Evolutionary conservation across 208 protist species (phyloP).

Genomic region (Crithidia fasciculata): DNA sequence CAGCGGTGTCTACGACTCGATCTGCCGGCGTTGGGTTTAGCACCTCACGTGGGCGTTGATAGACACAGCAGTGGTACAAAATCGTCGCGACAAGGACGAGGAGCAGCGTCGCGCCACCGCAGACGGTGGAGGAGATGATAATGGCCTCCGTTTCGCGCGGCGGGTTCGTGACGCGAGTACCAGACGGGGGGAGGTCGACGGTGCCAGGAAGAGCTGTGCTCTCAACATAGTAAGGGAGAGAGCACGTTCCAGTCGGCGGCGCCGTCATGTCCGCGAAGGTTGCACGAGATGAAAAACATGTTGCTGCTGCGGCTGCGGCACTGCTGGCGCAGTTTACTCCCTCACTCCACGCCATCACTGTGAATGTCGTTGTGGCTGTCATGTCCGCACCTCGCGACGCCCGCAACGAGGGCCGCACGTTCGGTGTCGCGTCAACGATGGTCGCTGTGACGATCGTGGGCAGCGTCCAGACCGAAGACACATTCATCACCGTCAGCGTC

Average conservation of each 20-base stretch:
- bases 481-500: slow-evolving; percentile 16
- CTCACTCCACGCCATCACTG: neutral
- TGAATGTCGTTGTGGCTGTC: slow-evolving; percentile 9
- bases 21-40: slow-evolving; percentile 41
- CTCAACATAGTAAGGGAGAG: no score
- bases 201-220: no score
- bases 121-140: slow-evolving; percentile 36
- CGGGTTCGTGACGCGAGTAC: neutral
- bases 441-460: slow-evolving; percentile 15
- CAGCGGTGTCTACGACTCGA: slow-evolving; percentile 21
- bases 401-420: slow-evolving; percentile 1
- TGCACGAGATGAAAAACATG: slow-evolving; percentile 1
- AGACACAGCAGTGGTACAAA: slow-evolving; percentile 36
- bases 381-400: neutral
- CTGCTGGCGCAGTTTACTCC: neutral
- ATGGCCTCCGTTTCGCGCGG: slow-evolving; percentile 17
- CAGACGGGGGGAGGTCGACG: neutral
- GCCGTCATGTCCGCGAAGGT: neutral
- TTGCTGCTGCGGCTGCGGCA: neutral
- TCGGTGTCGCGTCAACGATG: neutral
- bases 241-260: neutral
- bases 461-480: slow-evolving; percentile 30
- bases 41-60: slow-evolving; percentile 47
- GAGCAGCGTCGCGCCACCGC: slow-evolving; percentile 23
- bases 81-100: slow-evolving; percentile 24